Evolutionary conservation across 495 filamentous ascomycete species (phyloP).

Genomic region (Aspergillus haitiensis): DNA sequence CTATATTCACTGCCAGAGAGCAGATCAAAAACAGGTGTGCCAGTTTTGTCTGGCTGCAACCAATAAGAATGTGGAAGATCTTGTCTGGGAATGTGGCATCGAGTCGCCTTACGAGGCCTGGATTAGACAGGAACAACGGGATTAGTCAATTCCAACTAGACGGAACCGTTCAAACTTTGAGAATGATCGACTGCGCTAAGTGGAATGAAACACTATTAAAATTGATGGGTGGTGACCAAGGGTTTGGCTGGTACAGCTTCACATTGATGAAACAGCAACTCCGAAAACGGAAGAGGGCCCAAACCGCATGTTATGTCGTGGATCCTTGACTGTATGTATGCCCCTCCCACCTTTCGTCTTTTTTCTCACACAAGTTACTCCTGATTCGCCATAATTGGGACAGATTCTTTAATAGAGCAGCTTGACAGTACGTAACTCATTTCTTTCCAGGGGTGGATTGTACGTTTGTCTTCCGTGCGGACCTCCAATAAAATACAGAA

Average conservation of each 20-base stretch:
- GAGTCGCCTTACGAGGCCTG: neutral
- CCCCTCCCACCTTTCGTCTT: too few relatives aligned
- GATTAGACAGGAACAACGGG: neutral
- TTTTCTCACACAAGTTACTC: too few relatives aligned
- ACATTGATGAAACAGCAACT: conserved; percentile 20
- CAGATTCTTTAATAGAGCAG: too few relatives aligned
- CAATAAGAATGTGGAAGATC: conserved; percentile 23
- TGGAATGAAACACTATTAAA: neutral
- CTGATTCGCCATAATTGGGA: too few relatives aligned
- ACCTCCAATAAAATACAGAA: too few relatives aligned
- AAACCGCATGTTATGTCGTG: neutral
- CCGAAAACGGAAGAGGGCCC: conserved; percentile 22
- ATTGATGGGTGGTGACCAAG: neutral
- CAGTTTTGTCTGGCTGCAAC: conserved; percentile 17
- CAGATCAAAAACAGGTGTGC: neutral
- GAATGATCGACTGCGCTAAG: neutral
- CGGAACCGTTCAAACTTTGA: neutral
- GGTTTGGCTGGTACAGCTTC: neutral
- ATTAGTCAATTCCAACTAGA: neutral
- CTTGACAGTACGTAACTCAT: too few relatives aligned
- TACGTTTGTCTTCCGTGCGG: too few relatives aligned
- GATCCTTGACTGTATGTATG: too few relatives aligned
- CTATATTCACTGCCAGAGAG: neutral
- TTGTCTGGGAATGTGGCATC: conserved; percentile 16
- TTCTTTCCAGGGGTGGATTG: too few relatives aligned